These are phyloP conservation scores for Annulohypoxylon nitens DNA, from an alignment of 495 filamentous ascomycete genomes.

Conservation along the genomic window DNA sequence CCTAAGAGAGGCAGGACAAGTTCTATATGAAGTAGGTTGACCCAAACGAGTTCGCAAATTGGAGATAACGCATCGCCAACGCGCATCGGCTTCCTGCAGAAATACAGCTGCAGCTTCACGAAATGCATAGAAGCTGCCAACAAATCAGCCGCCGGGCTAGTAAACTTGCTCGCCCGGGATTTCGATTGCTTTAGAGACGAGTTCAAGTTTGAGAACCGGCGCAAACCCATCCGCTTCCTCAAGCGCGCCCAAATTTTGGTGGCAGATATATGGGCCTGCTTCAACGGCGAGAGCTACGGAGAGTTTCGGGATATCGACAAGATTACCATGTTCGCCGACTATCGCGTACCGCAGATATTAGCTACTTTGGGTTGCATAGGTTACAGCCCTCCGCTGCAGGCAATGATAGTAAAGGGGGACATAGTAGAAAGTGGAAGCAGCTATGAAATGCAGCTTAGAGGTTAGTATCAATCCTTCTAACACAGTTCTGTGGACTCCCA, in stretches of 20 bases:
- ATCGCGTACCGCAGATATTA: slow-evolving; percentile 94
- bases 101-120: slow-evolving; percentile 80
- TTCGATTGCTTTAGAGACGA: slow-evolving; percentile 92
- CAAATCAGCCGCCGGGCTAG: slow-evolving; percentile 82
- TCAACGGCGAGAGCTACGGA: slow-evolving; percentile 82
- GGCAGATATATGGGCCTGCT: slow-evolving; percentile 95
- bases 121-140: slow-evolving; percentile 82
- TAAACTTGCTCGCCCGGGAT: slow-evolving; percentile 81
- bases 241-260: slow-evolving; percentile 97
- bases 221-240: slow-evolving; percentile 78
- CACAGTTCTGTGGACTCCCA: background rate
- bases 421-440: slow-evolving; percentile 76
- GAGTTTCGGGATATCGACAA: slow-evolving; percentile 91
- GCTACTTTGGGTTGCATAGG: slow-evolving; percentile 83
- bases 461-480: slow-evolving; percentile 52
- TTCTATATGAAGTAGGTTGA: slow-evolving; percentile 82
- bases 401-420: slow-evolving; percentile 71
- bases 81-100: slow-evolving; percentile 64
- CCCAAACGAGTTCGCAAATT: slow-evolving; percentile 35
- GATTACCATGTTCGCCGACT: slow-evolving; percentile 99
- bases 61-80: slow-evolving; percentile 47
- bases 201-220: slow-evolving; percentile 75
- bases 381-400: slow-evolving; percentile 83
- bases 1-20: slow-evolving; percentile 84
- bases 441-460: slow-evolving; percentile 91